These are phyloP conservation scores for Zasmidium angulare DNA, from an alignment of 2,329 filamentous ascomycete genomes.

Conservation along the genomic window DNA sequence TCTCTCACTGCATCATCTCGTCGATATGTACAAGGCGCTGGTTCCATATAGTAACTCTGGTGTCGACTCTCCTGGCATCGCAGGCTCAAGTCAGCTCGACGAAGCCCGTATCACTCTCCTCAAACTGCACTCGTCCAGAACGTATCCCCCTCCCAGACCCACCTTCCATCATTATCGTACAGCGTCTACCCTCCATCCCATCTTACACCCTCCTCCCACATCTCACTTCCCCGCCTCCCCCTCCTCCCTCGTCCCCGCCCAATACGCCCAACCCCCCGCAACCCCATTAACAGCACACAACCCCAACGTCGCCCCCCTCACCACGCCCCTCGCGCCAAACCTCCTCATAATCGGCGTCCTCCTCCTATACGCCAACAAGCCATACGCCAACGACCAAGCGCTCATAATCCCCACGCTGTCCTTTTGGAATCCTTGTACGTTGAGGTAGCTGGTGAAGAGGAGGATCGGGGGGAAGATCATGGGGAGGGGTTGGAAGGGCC, in stretches of 20 bases:
- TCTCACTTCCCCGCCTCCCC: constrained; percentile 3
- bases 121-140: too few species aligned
- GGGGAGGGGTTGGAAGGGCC: constrained; percentile 65
- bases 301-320: constrained; percentile 54
- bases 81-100: too few species aligned
- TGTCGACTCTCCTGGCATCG: too few species aligned
- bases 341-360: constrained; percentile 50
- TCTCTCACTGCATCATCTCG: too few species aligned
- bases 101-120: too few species aligned
- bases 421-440: constrained; percentile 61
- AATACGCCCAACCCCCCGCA: constrained; percentile 53
- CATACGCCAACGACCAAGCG: constrained; percentile 65
- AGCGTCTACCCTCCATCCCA: neutral
- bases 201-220: neutral
- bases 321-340: constrained; percentile 51
- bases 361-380: constrained; percentile 61
- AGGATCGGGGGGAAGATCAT: constrained; percentile 68
- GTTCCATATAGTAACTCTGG: too few species aligned
- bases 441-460: constrained; percentile 66
- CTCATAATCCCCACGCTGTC: constrained; percentile 64
- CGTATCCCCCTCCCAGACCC: too few species aligned
- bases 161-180: neutral
- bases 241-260: constrained; percentile 20
- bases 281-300: constrained; percentile 53
- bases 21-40: too few species aligned